Percentiles rank a stretch among this genome's conserved stretches.
Conservation (phyloP, 495 filamentous ascomycete species). For the Penicillium desertorum region DNA sequence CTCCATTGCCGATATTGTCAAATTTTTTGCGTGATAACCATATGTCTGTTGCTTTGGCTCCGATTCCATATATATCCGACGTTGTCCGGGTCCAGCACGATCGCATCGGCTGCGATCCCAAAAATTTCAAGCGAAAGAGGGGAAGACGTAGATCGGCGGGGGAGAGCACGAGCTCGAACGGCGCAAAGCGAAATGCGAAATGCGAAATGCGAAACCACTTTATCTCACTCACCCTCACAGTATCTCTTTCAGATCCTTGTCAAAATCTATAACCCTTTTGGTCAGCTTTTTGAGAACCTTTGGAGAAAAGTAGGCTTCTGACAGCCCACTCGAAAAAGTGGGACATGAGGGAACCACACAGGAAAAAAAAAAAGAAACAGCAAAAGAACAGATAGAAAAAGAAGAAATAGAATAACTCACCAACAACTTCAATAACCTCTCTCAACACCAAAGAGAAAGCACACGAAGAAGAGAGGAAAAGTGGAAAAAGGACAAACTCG, state of each 20-base stretch:
- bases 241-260: slow-evolving; percentile 24
- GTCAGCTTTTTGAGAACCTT: slow-evolving; percentile 32
- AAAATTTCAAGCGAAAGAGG: slow-evolving; percentile 11
- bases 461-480: slow-evolving; percentile 16
- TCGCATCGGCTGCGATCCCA: slow-evolving; percentile 2
- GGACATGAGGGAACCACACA: slow-evolving; percentile 18
- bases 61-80: background rate
- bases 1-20: background rate
- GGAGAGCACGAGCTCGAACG: slow-evolving; percentile 10
- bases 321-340: slow-evolving; percentile 38
- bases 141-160: slow-evolving; percentile 19
- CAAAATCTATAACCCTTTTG: slow-evolving; percentile 14
- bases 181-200: background rate
- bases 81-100: background rate
- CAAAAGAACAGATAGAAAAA: too few species aligned
- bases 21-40: background rate
- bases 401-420: slow-evolving; percentile 19
- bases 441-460: slow-evolving; percentile 7
- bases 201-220: slow-evolving; percentile 1
- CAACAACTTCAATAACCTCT: slow-evolving; percentile 7
- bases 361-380: background rate
- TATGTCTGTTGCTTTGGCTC: background rate
- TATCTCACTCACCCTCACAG: slow-evolving; percentile 35
- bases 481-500: slow-evolving; percentile 27
- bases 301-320: slow-evolving; percentile 28